Conservation (phyloP, 352 stramenopile genomes). For the Phytophthora ramorum region DNA sequence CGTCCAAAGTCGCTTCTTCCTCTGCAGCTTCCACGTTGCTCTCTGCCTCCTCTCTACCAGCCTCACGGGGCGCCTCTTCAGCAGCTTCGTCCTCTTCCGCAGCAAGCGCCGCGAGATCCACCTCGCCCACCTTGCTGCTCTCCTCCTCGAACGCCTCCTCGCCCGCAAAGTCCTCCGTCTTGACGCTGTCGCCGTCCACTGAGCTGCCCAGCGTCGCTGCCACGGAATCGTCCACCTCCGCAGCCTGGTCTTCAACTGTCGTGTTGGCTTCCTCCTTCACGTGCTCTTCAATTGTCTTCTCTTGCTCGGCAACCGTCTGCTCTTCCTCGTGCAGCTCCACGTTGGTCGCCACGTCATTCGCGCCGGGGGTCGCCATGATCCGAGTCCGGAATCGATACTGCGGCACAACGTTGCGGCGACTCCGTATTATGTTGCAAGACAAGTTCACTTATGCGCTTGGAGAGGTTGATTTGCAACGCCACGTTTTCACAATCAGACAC, state of each 20-base stretch:
- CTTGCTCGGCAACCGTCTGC: not conserved
- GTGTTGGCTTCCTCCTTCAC: conserved; percentile 6
- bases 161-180: conserved; percentile 28
- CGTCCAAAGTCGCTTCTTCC: not conserved
- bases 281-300: conserved; percentile 5
- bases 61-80: too few species aligned
- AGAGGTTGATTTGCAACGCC: not conserved
- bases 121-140: conserved; percentile 19
- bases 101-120: conserved; percentile 32
- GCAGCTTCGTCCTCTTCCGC: not conserved
- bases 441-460: not conserved
- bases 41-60: not conserved
- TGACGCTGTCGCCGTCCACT: conserved; percentile 30
- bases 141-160: conserved; percentile 23
- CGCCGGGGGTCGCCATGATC: conserved; percentile 27
- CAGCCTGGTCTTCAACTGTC: not conserved
- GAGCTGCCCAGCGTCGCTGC: conserved; percentile 34
- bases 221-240: conserved; percentile 29
- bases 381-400: not conserved
- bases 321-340: not conserved
- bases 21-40: conserved; percentile 2
- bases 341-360: conserved; percentile 1
- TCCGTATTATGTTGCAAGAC: not conserved
- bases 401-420: not conserved
- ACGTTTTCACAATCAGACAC: not conserved